These are phyloP conservation scores for Stentor coeruleus DNA, from an alignment of 73 alveolate genomes.

Conservation along the genomic window DNA sequence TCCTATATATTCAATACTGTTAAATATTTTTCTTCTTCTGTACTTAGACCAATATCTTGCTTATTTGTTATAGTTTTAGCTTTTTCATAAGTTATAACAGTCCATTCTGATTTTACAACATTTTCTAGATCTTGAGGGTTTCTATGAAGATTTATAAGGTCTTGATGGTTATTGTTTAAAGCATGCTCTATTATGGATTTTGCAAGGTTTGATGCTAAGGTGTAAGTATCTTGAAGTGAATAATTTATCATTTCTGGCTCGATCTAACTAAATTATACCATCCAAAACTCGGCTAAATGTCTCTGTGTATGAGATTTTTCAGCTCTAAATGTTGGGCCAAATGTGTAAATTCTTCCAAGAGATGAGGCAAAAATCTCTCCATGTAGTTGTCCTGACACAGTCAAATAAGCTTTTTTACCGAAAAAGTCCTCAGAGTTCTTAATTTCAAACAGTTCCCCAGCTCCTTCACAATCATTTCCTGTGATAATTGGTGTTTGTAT, in stretches of 20 bases:
- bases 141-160: background rate
- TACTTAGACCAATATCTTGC: background rate
- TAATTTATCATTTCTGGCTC: conserved; percentile 98
- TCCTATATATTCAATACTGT: conserved; percentile 64
- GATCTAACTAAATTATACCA: too few relatives aligned
- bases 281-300: conserved; percentile 98
- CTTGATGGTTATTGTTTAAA: background rate
- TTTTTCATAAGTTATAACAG: background rate
- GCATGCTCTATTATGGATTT: background rate
- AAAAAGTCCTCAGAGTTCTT: conserved; percentile 77
- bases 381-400: conserved; percentile 89
- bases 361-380: conserved; percentile 88
- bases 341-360: conserved; percentile 85
- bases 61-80: background rate
- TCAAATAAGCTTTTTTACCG: conserved; percentile 82
- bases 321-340: conserved; percentile 98
- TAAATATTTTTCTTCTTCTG: conserved; percentile 52
- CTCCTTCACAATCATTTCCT: conserved; percentile 97
- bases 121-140: background rate
- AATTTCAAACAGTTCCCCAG: conserved; percentile 91
- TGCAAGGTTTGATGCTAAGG: conserved; percentile 74
- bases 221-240: conserved; percentile 68
- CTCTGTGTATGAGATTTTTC: conserved; percentile 92
- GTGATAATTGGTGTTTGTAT: conserved; percentile 96
- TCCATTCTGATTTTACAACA: background rate